Conservation (phyloP, 2,329 filamentous ascomycete genomes). For the Xylaria sp. region DNA sequence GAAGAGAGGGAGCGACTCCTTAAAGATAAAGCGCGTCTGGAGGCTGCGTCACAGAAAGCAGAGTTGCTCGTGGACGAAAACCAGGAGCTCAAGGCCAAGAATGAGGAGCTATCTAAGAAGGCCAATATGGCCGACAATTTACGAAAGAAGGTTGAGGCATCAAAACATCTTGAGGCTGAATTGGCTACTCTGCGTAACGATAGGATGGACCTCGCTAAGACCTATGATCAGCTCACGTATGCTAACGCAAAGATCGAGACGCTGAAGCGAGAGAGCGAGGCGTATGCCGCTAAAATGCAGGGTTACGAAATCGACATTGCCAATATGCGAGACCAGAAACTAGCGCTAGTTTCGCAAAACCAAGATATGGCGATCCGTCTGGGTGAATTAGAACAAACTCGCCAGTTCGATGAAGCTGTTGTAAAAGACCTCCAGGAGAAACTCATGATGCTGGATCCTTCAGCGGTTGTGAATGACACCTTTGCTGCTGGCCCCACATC, state of each 20-base stretch:
- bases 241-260: constrained; percentile 52
- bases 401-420: constrained; percentile 59
- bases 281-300: constrained; percentile 51
- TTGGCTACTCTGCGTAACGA: constrained; percentile 66
- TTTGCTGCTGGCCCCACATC: constrained; percentile 53
- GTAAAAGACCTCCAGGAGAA: constrained; percentile 71
- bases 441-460: constrained; percentile 54
- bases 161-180: constrained; percentile 66
- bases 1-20: constrained; percentile 56
- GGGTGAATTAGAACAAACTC: constrained; percentile 48
- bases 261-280: constrained; percentile 50
- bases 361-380: constrained; percentile 55
- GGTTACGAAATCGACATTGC: constrained; percentile 53
- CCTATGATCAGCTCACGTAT: constrained; percentile 50
- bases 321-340: constrained; percentile 58
- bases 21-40: constrained; percentile 51
- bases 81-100: constrained; percentile 68
- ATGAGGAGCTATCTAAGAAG: constrained; percentile 69
- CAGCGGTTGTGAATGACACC: constrained; percentile 44
- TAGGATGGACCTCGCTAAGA: constrained; percentile 63
- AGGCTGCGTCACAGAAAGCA: constrained; percentile 62
- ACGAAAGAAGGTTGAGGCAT: constrained; percentile 70
- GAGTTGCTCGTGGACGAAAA: constrained; percentile 69
- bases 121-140: constrained; percentile 72
- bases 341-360: constrained; percentile 57